These are phyloP conservation scores for Beauveria varroae DNA, from an alignment of 2,329 filamentous ascomycete species.

Conservation along the genomic window DNA sequence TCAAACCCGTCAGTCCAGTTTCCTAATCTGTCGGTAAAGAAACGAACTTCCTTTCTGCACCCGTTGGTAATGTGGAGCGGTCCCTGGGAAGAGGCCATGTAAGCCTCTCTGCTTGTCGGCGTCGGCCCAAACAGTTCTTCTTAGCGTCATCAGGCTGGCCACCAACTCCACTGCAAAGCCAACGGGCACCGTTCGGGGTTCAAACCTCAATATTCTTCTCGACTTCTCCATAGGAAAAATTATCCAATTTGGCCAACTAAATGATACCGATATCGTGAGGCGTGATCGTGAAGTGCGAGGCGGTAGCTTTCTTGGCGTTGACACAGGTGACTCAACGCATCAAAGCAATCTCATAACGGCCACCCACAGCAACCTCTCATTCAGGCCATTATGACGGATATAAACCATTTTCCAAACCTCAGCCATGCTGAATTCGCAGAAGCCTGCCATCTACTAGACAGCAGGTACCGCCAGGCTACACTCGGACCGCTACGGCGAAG, in stretches of 20 bases:
- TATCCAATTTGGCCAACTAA: neutral
- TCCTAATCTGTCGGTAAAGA: neutral
- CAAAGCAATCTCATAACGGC: neutral
- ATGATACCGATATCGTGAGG: neutral
- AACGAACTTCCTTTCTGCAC: neutral
- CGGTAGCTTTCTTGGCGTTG: neutral
- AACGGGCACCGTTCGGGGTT: neutral
- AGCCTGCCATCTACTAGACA: conserved; percentile 55
- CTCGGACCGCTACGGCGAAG: conserved; percentile 45
- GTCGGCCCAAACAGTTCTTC: neutral
- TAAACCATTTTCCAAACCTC: conserved; percentile 54
- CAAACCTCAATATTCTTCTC: neutral
- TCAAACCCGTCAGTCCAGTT: neutral
- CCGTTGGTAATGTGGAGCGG: neutral
- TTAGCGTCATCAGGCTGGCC: neutral
- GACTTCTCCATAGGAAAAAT: neutral
- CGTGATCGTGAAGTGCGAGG: neutral
- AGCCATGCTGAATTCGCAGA: conserved; percentile 54
- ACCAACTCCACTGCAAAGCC: neutral
- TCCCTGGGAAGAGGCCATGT: conserved; percentile 9
- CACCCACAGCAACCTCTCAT: neutral
- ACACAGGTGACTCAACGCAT: neutral
- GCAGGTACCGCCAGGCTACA: conserved; percentile 49
- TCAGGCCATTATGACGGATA: conserved; percentile 25
- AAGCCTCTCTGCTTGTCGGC: conserved; percentile 1